Evolutionary conservation across 2,329 filamentous ascomycete genomes (phyloP), one percentile per base, ranked within the genome.

Genomic region (Uncinocarpus reesii): DNA sequence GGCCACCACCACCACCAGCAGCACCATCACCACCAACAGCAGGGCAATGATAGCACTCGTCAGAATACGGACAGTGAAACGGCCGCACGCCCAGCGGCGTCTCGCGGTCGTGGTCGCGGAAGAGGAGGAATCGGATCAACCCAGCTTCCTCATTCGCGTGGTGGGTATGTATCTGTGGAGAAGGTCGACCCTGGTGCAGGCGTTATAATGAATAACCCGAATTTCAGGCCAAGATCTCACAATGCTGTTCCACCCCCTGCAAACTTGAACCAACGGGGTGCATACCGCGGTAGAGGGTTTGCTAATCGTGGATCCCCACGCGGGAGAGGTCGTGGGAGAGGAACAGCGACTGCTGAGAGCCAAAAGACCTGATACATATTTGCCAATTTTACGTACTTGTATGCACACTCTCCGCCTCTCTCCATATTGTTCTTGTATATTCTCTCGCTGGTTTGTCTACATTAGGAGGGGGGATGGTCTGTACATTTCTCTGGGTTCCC

Each of bases 181-280:
- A 71, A 67, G 52, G 67, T 59, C 47, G 72, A 76, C 56, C 67
- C 71, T 3, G 60, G 64, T 6, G 69, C 70, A 28, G 73, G 72
- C 20, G 66, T 78, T 6, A 59, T 76, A n/a, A 58, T 64, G 41
- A 70, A 72, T 57, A 77, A 76, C 56, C 71, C 71, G 2, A 67
- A 66, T 41, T 78, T 78, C 60, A 64, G 67, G 37, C 72, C 74
- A 10, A 70, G 73, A 52, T 63, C 63, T 53, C 73, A 73, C 52
- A 61, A 62, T 45, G 69, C 65, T 49, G 71, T 73, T 3, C 71
- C 73, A 24, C 67, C 67, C 26, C 67, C 67, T n/a, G 52, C 62
- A 16, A 57, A 41, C 44, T 50, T 69, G 23, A 62, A 65, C 18
- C 56, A 61, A 16, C 52, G 58, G 32, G 56, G 61, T 36, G 29